Evolutionary conservation across 148 eudicot species (phyloP), one percentile per base, ranked within the genome.

Genomic region (Vaccinium macrocarpon): DNA sequence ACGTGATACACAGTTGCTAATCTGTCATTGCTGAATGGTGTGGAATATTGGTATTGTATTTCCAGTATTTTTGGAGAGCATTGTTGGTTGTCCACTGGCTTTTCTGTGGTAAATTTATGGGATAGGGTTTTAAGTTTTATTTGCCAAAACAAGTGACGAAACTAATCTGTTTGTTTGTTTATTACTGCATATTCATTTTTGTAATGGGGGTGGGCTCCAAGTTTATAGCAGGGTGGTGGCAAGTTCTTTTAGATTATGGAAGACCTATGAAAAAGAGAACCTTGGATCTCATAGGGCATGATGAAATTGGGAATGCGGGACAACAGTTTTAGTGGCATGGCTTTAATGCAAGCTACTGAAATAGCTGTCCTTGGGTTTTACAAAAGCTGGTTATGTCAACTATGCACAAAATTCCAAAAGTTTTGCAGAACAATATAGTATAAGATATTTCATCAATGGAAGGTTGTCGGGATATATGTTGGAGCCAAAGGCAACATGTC

Each of bases 1-100:
- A 51, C 62, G n/a, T 52, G 81, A 35, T 53, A 52, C 62, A 76
- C 18, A 53, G 49, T 10, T 76, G 27, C 79, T 50, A 76, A 76
- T 23, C 53, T 49, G 55, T 48, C 55, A 76, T 19, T 76, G 79
- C 53, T 76, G 27, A 46, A 19, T 9, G n/a, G 29, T n/a, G 70
- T n/a, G 70, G 14, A 62, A 62, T n/a, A 62, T n/a, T n/a, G 79
- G 55, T 19, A 15, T 16, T 76, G 48, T 7, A 46, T 46, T 75
- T 50, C 6, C 29, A 10, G 21, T 21, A 21, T 75, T 35, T 48
- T 46, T 7, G 12, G 9, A 35, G n/a, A 35, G 23, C 8, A 19
- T 62, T 62, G 7, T 21, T n/a, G 8, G 68, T 19, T 62, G 27
- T n/a, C 27, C 13, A 21, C 68, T 19, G 27, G 27, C 27, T 8